Conservation (phyloP, 177 flowering plant genomes). For the Vitis hybrid region DNA sequence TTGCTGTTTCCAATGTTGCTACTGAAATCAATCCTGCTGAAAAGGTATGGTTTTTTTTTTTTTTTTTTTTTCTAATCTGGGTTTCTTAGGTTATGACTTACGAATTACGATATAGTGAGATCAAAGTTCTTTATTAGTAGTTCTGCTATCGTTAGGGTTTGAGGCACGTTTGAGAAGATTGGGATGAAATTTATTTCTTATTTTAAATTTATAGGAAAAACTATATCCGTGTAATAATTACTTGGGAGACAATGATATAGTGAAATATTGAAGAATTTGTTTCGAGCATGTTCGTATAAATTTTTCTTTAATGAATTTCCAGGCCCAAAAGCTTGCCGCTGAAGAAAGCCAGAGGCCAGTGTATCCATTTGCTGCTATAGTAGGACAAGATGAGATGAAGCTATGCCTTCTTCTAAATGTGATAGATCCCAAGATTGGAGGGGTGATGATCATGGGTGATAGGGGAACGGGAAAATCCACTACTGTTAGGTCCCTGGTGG, state of each 20-base stretch:
- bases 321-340: slow-evolving; percentile 53
- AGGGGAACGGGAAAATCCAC: slow-evolving; percentile 98
- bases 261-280: too few relatives aligned
- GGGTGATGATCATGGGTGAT: slow-evolving; percentile 99
- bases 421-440: slow-evolving; percentile 97
- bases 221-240: too few relatives aligned
- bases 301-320: slow-evolving; percentile 18
- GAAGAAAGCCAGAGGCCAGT: slow-evolving; percentile 89
- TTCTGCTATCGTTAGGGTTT: background rate
- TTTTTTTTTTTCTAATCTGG: background rate
- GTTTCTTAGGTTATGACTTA: background rate
- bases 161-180: too few relatives aligned
- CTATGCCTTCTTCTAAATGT: slow-evolving; percentile 89
- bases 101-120: background rate
- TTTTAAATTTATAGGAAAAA: too few relatives aligned
- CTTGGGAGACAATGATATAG: too few relatives aligned
- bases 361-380: slow-evolving; percentile 92
- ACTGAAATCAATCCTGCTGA: slow-evolving; percentile 62
- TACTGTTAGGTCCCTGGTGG: slow-evolving; percentile 86
- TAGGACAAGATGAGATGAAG: slow-evolving; percentile 99
- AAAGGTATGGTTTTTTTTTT: slow-evolving; percentile 33
- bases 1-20: slow-evolving; percentile 69
- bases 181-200: too few relatives aligned
- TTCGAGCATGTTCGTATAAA: too few relatives aligned
- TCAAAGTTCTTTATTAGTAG: background rate